Evolutionary conservation across 331 rosid genomes (phyloP).

Genomic region (Telfairia occidentalis): DNA sequence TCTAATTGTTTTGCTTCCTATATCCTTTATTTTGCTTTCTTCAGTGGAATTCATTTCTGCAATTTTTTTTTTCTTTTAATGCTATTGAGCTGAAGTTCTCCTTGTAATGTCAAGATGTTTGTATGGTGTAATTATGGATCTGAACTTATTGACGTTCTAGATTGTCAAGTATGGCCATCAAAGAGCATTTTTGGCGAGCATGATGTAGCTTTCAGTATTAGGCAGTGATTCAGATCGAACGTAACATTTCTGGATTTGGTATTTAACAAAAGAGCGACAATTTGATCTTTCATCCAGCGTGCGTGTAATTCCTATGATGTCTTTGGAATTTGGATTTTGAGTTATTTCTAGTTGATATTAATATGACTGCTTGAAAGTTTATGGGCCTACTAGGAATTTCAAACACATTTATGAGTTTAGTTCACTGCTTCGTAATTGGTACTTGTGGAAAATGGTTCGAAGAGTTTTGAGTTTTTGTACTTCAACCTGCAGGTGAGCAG

Average conservation of each 20-base stretch:
- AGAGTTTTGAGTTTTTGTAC: constrained; percentile 1
- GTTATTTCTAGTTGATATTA: neutral
- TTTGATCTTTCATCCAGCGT: neutral
- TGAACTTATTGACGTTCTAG: neutral
- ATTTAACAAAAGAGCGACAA: neutral
- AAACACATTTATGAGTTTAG: neutral
- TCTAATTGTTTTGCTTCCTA: neutral
- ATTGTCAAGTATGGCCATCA: neutral
- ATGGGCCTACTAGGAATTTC: neutral
- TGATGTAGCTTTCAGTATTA: neutral
- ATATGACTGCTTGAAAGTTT: neutral
- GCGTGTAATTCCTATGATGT: neutral
- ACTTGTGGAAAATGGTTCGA: neutral
- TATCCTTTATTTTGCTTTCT: neutral
- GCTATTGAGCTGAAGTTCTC: neutral
- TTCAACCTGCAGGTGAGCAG: constrained; percentile 32
- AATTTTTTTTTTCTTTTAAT: neutral
- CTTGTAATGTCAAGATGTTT: neutral
- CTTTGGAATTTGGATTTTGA: neutral
- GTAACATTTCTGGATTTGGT: neutral
- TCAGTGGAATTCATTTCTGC: neutral
- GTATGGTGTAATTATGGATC: neutral
- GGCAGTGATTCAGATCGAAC: neutral
- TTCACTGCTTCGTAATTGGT: neutral
- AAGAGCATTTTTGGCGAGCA: neutral